Base-by-base conservation (phyloP, 169 alveolate species). In the Babesia sp. region DNA sequence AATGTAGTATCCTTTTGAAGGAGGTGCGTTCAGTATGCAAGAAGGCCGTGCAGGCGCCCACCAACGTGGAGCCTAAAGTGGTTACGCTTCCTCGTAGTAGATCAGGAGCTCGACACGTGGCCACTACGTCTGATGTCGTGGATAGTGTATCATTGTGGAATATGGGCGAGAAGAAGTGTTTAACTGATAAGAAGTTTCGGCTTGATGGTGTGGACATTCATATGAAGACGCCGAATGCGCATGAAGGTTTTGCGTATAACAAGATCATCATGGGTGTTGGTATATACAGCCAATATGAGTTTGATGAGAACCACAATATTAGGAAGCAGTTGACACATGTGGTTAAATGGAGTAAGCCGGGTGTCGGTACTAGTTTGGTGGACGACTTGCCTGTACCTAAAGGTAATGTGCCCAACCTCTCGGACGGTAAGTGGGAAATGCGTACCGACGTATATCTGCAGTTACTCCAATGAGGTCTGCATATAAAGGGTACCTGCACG, bases 241-340 rank as follows among this genome's bases (percentile, higher is more conserved):
- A 59, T 20, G 72, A 64, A 16, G 85, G 78, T 7, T 76, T 54
- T 46, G 71, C 48, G 14, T 48, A 76, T 45, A 76, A 76, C 61
- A 64, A 67, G 24, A 51, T 67, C 55, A 76, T 76, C 29, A 76
- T 67, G 80, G 85, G 85, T 16, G 55, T 76, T 20, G 77, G 79
- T 44, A 76, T 76, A 67, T 76, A 76, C 64, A 76, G 85, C 55
- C 85, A 76, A 50, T 76, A 51, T 54, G 85, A 76, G 60, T 76
- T 76, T 44, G 85, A 76, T 63, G 59, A 59, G 44, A 39, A 76
- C 18, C 51, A 76, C 50, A 64, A 66, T 79, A 20, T 76, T 28
- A 9, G 70, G 24, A 76, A 67, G 58, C 77, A 76, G 45, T 41
- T 44, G 42, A 57, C 68, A 3, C 66, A 76, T 6, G 57, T 76